Conservation (phyloP, 164 flowering plant species). For the Tetrastigma voinierianum region DNA sequence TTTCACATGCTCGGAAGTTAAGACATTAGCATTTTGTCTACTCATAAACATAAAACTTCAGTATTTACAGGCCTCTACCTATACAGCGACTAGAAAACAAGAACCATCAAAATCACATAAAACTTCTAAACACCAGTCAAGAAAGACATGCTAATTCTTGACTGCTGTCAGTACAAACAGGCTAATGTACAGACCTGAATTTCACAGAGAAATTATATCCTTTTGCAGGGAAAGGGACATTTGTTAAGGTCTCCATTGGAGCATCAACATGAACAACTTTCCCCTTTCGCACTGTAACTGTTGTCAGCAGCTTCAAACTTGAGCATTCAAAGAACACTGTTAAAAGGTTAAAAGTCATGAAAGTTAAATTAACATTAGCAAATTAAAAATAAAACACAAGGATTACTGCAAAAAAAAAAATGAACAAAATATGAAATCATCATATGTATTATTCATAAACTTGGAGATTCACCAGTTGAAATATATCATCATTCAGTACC, state of each 20-base stretch:
- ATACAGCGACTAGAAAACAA: not conserved
- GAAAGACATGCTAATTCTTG: not conserved
- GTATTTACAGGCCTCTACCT: not conserved
- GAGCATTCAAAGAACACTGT: slow-evolving; percentile 53
- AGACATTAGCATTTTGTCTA: not conserved
- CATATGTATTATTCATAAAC: not conserved
- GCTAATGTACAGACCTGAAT: slow-evolving; percentile 50
- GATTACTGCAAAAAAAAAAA: not conserved
- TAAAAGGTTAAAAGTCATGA: slow-evolving; percentile 10
- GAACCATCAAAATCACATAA: not conserved
- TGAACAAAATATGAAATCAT: not conserved
- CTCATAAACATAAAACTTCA: not conserved
- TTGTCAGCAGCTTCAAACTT: slow-evolving; percentile 54
- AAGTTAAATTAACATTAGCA: not conserved
- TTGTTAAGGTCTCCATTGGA: slow-evolving; percentile 62
- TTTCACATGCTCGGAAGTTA: not conserved
- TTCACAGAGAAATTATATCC: slow-evolving; percentile 72
- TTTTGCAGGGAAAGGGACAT: slow-evolving; percentile 63
- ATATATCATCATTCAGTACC: slow-evolving; percentile 33
- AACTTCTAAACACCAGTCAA: too few species aligned
- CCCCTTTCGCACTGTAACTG: slow-evolving; percentile 48
- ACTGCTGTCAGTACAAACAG: not conserved
- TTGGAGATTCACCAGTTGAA: not conserved
- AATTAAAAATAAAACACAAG: not conserved
- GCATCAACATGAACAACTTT: slow-evolving; percentile 49